Evolutionary conservation across 1,139 yeast genomes (phyloP).

Genomic region (Hyphopichia burtonii): DNA sequence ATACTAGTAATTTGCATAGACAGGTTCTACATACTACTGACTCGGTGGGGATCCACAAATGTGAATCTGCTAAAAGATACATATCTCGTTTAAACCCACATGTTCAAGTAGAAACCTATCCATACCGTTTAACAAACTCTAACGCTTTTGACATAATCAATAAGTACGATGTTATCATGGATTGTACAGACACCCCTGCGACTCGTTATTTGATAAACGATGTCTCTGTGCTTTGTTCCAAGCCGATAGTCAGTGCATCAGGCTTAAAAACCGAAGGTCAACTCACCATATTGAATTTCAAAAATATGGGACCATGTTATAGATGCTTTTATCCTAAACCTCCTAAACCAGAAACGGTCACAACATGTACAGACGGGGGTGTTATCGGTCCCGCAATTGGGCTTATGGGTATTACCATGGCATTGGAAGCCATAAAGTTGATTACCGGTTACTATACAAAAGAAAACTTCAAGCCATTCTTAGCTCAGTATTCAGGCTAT

Average conservation of each 20-base stretch:
- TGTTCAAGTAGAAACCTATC: slow-evolving; percentile 54
- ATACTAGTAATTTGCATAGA: slow-evolving; percentile 80
- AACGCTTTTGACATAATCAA: slow-evolving; percentile 68
- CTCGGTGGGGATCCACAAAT: slow-evolving; percentile 67
- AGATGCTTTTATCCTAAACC: slow-evolving; percentile 91
- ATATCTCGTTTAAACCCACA: slow-evolving; percentile 63
- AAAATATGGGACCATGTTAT: slow-evolving; percentile 83
- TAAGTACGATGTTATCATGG: slow-evolving; percentile 72
- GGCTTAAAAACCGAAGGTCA: slow-evolving; percentile 94
- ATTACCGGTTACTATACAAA: slow-evolving; percentile 54
- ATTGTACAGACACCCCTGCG: slow-evolving; percentile 93
- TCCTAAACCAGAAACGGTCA: slow-evolving; percentile 79
- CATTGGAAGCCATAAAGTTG: slow-evolving; percentile 79
- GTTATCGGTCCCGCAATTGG: slow-evolving; percentile 97
- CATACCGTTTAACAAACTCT: slow-evolving; percentile 46
- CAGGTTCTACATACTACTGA: slow-evolving; percentile 77
- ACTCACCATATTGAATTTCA: slow-evolving; percentile 68
- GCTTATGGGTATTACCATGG: slow-evolving; percentile 83
- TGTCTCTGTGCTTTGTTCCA: slow-evolving; percentile 66
- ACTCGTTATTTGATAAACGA: slow-evolving; percentile 87
- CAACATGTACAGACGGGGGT: slow-evolving; percentile 93
- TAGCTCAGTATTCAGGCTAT: slow-evolving; percentile 71
- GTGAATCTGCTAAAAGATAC: slow-evolving; percentile 68
- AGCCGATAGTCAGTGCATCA: slow-evolving; percentile 85
- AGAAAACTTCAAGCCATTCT: slow-evolving; percentile 62